A percentile compares a stretch with the other conserved stretches of the same genome.
phyloP scores from a whole-genome alignment of 108 stramenopile species.

The Bacterosira constricta region DNA sequence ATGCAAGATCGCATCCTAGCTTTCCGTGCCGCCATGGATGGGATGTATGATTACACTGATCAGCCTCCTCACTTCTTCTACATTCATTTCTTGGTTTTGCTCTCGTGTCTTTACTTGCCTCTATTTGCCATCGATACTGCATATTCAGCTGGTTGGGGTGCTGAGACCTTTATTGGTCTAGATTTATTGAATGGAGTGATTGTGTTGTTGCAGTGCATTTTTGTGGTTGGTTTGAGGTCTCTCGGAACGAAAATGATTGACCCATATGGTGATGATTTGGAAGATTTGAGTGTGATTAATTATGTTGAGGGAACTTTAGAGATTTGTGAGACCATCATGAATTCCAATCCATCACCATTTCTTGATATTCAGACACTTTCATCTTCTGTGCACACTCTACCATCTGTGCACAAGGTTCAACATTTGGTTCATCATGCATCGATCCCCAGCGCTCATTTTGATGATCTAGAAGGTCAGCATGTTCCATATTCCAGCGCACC shows the following conservation, averaged over 20 bases:
- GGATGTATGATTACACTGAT: slow-evolving; percentile 44
- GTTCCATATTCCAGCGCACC: too few relatives aligned
- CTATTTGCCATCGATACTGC: slow-evolving; percentile 48
- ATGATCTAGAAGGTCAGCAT: too few relatives aligned
- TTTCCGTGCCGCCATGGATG: slow-evolving; percentile 27
- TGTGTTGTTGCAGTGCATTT: slow-evolving; percentile 43
- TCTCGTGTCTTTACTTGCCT: slow-evolving; percentile 52
- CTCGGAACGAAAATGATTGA: slow-evolving; percentile 48
- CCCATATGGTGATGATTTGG: slow-evolving; percentile 51
- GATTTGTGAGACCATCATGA: slow-evolving; percentile 16
- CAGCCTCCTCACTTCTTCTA: slow-evolving; percentile 60
- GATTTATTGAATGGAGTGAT: slow-evolving; percentile 45
- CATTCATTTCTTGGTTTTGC: slow-evolving; percentile 52
- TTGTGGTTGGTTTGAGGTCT: slow-evolving; percentile 44
- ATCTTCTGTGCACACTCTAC: too few relatives aligned
- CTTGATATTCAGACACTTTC: too few relatives aligned
- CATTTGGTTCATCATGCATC: too few relatives aligned
- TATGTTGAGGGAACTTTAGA: slow-evolving; percentile 35
- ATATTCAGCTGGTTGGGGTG: slow-evolving; percentile 11
- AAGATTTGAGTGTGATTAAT: slow-evolving; percentile 50
- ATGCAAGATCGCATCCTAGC: slow-evolving; percentile 8
- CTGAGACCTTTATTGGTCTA: slow-evolving; percentile 73
- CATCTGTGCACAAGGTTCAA: too few relatives aligned
- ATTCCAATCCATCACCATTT: too few relatives aligned
- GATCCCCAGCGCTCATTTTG: too few relatives aligned